These are phyloP conservation scores for Plasmopara viticola DNA, from an alignment of 352 stramenopile genomes.

Conservation along the genomic window DNA sequence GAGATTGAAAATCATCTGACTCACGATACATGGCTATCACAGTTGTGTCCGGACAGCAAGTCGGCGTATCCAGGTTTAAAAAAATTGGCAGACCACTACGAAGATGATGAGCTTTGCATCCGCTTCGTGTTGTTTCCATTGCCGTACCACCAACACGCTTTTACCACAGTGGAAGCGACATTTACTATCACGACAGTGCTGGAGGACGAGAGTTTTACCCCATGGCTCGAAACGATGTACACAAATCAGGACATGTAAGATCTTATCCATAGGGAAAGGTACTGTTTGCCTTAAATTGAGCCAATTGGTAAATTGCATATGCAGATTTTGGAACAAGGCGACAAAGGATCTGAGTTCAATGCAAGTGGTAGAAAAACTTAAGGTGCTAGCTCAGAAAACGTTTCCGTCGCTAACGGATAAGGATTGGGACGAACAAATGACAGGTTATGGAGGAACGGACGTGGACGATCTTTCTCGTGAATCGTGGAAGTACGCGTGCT, in stretches of 20 bases:
- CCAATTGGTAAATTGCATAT: not conserved
- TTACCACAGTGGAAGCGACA: constrained; percentile 9
- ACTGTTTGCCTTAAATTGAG: too few species aligned
- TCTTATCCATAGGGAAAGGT: too few species aligned
- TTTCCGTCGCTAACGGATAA: constrained; percentile 46
- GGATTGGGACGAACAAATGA: constrained; percentile 65
- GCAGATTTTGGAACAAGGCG: constrained; percentile 66
- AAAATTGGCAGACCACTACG: constrained; percentile 51
- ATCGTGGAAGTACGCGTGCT: constrained; percentile 72
- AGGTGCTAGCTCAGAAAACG: constrained; percentile 44
- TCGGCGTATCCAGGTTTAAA: constrained; percentile 58
- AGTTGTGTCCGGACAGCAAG: constrained; percentile 52
- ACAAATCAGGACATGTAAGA: constrained; percentile 36
- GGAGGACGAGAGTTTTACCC: constrained; percentile 41
- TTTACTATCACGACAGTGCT: constrained; percentile 56
- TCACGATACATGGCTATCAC: too few species aligned
- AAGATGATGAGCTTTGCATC: constrained; percentile 44
- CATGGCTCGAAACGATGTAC: constrained; percentile 66
- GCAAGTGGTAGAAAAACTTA: constrained; percentile 54
- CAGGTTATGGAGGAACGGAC: constrained; percentile 56
- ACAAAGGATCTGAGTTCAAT: constrained; percentile 59
- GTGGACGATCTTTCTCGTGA: constrained; percentile 44
- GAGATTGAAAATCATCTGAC: too few species aligned
- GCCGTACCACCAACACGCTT: too few species aligned
- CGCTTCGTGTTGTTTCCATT: constrained; percentile 63